phyloP scores from a whole-genome alignment of 345 rosid genomes.

The Reutealis trisperma region DNA sequence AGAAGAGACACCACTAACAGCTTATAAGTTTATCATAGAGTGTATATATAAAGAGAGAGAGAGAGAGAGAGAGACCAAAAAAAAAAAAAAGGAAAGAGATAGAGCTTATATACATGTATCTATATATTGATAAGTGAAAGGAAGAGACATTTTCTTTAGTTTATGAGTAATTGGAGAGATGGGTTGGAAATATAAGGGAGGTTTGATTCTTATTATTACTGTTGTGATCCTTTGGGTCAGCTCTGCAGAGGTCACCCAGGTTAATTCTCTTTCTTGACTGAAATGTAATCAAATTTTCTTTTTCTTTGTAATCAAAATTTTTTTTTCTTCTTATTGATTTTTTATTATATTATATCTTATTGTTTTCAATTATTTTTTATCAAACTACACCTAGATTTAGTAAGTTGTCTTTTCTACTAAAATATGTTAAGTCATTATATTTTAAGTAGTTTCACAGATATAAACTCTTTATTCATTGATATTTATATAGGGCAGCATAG shows the following conservation, averaged over 20 bases:
- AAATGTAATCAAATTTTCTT: not conserved
- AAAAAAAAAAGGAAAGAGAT: too few relatives aligned
- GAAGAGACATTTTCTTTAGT: not conserved
- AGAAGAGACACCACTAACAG: conserved; percentile 3
- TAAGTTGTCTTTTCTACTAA: too few relatives aligned
- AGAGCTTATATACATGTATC: not conserved
- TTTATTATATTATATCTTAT: too few relatives aligned
- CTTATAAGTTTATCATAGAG: not conserved
- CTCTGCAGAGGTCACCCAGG: conserved; percentile 57
- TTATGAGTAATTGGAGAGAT: conserved; percentile 12
- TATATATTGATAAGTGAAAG: not conserved
- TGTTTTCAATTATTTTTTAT: too few relatives aligned
- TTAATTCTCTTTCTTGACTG: not conserved
- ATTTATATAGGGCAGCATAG: too few relatives aligned
- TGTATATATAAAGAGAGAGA: not conserved
- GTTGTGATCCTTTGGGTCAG: conserved; percentile 52
- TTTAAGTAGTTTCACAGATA: too few relatives aligned
- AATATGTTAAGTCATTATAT: too few relatives aligned
- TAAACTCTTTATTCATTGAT: too few relatives aligned
- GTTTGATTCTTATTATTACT: conserved; percentile 38
- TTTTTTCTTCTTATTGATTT: too few relatives aligned
- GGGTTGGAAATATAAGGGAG: conserved; percentile 47
- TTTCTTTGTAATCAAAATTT: not conserved
- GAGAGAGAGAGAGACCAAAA: not conserved
- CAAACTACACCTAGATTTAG: too few relatives aligned